Percentiles rank a stretch among this genome's conserved stretches.
phyloP scores from a whole-genome alignment of 495 filamentous ascomycete genomes.

The Daldinia decipiens region DNA sequence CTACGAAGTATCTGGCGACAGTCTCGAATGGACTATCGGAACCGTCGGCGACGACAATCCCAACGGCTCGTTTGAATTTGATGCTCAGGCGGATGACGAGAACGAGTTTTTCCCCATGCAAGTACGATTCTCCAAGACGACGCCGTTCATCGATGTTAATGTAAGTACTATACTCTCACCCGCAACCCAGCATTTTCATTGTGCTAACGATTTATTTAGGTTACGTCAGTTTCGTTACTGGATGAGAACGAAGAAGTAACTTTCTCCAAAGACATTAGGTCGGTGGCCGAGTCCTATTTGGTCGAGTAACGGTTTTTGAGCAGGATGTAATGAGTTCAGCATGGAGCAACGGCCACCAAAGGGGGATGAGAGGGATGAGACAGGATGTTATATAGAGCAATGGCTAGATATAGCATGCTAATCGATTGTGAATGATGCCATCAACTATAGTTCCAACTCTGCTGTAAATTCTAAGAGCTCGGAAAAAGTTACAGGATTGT shows the following conservation, averaged over 20 bases:
- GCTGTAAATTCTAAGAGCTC: neutral
- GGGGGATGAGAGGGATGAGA: conserved; percentile 21
- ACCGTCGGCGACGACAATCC: conserved; percentile 80
- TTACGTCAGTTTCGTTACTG: conserved; percentile 74
- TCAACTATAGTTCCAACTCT: neutral
- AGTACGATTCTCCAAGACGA: conserved; percentile 85
- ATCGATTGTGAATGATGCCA: conserved; percentile 25
- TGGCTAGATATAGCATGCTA: conserved; percentile 37
- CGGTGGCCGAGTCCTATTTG: conserved; percentile 80
- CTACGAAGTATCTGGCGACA: conserved; percentile 94
- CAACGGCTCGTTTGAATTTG: conserved; percentile 91
- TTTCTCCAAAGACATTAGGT: conserved; percentile 91
- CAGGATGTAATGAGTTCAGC: conserved; percentile 14
- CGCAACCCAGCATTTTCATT: neutral
- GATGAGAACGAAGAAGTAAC: conserved; percentile 84
- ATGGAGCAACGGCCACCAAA: conserved; percentile 22
- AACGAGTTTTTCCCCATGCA: conserved; percentile 97
- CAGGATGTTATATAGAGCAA: conserved; percentile 31
- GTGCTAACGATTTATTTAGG: conserved; percentile 56
- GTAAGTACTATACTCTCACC: conserved; percentile 61
- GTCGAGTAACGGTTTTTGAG: conserved; percentile 69
- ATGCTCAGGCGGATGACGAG: conserved; percentile 84
- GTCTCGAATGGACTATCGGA: conserved; percentile 91
- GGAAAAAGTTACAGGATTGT: neutral
- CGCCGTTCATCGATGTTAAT: conserved; percentile 89